These are phyloP conservation scores for Mycosphaerella arachidis DNA, from an alignment of 2,329 filamentous ascomycete genomes.

Conservation along the genomic window DNA sequence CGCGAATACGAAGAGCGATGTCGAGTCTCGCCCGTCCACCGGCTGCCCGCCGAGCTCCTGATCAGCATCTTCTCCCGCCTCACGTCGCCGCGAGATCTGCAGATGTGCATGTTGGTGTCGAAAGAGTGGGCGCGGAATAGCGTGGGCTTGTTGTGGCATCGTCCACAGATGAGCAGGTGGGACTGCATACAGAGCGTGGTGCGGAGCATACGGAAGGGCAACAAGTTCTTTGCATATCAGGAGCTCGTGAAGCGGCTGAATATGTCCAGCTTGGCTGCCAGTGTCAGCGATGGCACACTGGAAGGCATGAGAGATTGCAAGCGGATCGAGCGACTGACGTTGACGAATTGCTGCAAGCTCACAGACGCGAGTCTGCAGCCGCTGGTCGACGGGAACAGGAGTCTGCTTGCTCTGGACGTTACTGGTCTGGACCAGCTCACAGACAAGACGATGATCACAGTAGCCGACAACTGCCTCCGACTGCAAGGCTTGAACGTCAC, in stretches of 20 bases:
- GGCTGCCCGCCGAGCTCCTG: constrained; percentile 88
- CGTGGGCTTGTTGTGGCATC: constrained; percentile 91
- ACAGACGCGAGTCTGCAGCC: constrained; percentile 79
- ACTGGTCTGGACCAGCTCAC: constrained; percentile 77
- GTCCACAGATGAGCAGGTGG: constrained; percentile 87
- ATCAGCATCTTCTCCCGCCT: constrained; percentile 89
- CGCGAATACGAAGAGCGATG: constrained; percentile 57
- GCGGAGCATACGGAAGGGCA: constrained; percentile 63
- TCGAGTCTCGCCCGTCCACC: constrained; percentile 73
- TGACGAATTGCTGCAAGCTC: constrained; percentile 82
- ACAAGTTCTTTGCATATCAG: constrained; percentile 83
- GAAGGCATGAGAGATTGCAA: constrained; percentile 78
- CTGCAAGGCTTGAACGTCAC: constrained; percentile 93
- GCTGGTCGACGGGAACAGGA: constrained; percentile 72
- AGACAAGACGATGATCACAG: constrained; percentile 69
- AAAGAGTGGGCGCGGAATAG: constrained; percentile 89
- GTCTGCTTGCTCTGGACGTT: constrained; percentile 84
- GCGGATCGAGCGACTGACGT: constrained; percentile 82
- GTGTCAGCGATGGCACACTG: constrained; percentile 86
- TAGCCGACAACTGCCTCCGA: constrained; percentile 76
- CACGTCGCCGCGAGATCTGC: constrained; percentile 65
- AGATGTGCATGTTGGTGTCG: constrained; percentile 89
- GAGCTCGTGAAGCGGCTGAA: constrained; percentile 91
- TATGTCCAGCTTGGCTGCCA: constrained; percentile 69
- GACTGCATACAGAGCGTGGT: constrained; percentile 75